A percentile compares a stretch with the other conserved stretches of the same genome.
These are phyloP conservation scores for Eucalyptus urophylla DNA, from an alignment of 345 rosid species.

Conservation along the genomic window DNA sequence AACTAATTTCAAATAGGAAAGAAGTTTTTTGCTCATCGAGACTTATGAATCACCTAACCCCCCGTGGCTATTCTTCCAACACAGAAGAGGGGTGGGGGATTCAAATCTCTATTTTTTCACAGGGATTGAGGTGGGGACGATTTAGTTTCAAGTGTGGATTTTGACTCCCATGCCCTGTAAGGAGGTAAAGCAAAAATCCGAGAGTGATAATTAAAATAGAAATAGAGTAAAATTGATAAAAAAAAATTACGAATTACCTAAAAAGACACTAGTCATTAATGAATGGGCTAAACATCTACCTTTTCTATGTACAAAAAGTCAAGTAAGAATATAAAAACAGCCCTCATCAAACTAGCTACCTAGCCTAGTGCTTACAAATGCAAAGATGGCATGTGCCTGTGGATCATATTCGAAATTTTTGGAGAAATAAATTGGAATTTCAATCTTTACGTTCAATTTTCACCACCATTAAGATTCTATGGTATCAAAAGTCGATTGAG, in stretches of 20 bases:
- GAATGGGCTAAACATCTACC: background rate
- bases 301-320: background rate
- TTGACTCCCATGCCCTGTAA: accelerated
- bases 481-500: background rate
- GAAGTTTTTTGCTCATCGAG: background rate
- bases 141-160: too few species aligned
- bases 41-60: background rate
- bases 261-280: background rate
- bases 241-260: background rate
- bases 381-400: background rate
- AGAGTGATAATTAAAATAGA: accelerated
- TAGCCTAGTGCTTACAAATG: background rate
- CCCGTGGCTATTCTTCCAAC: accelerated
- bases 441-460: background rate
- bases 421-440: background rate
- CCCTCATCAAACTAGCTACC: background rate
- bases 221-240: accelerated
- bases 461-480: background rate
- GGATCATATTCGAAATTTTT: background rate
- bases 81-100: accelerated
- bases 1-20: background rate
- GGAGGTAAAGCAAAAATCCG: accelerated
- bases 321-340: background rate
- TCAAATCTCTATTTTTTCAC: accelerated
- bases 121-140: accelerated